Base-by-base conservation (phyloP, 495 filamentous ascomycete species). In the Penicillium mononematosum region DNA sequence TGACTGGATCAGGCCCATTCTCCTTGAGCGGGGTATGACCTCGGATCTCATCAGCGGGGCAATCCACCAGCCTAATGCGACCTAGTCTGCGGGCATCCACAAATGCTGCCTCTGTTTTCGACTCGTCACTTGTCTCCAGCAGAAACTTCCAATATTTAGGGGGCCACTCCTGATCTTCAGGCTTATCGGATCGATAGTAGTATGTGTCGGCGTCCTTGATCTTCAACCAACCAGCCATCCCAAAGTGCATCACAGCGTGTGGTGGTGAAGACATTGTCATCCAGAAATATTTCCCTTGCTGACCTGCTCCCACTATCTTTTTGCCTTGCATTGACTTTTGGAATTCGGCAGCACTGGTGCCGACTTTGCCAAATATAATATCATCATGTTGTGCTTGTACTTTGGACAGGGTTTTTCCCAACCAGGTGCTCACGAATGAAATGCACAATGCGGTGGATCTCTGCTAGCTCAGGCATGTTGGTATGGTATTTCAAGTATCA, bases 201-300 rank as follows among this genome's bases (percentile, higher is more conserved):
- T 84, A 84, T 16, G 84, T 88, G 44, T 85, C 84, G 49, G 87
- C 85, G 61, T 85, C 84, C 50, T 83, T 84, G 63, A 97, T 90
- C 65, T 94, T 85, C 42, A 96, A 78, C 93, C 94, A 98, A 10
- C 92, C 91, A 52, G 74, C 63, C 88, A 92, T 97, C 47, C 92
- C 92, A 58, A 96, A 87, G 71, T 98, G 93, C 85, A 96, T 89
- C 25, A 98, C 82, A 0, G 86, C 81, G 68, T 98, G 94, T 0
- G 94, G 94, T 20, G 91, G 81, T 7, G 81, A 83, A 24, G 80
- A 78, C 82, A 89, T 87, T 44, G 79, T 74, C 38, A 88, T 79
- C 88, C 94, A 98, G 69, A 98, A 96, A 66, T 97, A 97, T 81
- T 98, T 98, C 19, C 93, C 93, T 69, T 96, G 93, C 56, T 88